These are phyloP conservation scores for Penicillium paxilli DNA, from an alignment of 495 filamentous ascomycete genomes.

Conservation along the genomic window DNA sequence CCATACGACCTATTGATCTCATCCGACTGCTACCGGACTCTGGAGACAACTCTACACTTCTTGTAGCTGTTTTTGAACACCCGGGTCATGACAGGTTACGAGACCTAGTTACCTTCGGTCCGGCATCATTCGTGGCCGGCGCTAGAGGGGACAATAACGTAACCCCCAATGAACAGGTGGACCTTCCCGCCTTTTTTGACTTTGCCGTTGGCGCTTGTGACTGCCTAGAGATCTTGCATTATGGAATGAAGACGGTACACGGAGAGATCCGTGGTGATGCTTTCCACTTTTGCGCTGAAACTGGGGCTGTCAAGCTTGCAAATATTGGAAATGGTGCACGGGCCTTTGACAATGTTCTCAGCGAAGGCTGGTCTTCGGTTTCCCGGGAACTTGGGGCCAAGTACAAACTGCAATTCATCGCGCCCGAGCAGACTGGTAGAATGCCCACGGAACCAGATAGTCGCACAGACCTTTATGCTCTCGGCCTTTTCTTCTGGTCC, in stretches of 20 bases:
- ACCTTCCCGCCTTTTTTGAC: constrained; percentile 74
- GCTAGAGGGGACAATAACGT: constrained; percentile 48
- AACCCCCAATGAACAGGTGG: constrained; percentile 58
- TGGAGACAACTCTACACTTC: constrained; percentile 62
- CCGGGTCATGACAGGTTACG: constrained; percentile 72
- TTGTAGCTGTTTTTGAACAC: constrained; percentile 77
- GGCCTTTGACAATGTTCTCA: constrained; percentile 85
- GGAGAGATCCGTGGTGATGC: constrained; percentile 86
- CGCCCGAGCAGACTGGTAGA: constrained; percentile 87
- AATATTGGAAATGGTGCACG: constrained; percentile 81
- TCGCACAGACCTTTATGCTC: constrained; percentile 85
- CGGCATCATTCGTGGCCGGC: constrained; percentile 63
- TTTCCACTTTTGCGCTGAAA: constrained; percentile 75
- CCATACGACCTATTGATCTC: constrained; percentile 72
- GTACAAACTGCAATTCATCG: constrained; percentile 84
- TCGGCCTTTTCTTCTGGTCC: constrained; percentile 84
- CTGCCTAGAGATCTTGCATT: constrained; percentile 82
- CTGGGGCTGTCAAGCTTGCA: constrained; percentile 69
- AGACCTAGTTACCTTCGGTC: constrained; percentile 71
- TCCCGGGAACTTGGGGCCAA: constrained; percentile 77
- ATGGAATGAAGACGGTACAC: constrained; percentile 78
- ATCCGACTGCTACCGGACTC: constrained; percentile 62
- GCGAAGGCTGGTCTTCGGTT: constrained; percentile 78
- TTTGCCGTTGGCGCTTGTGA: constrained; percentile 86
- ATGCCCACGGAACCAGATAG: constrained; percentile 87